These are phyloP conservation scores for Hypoxylon lienhwacheense DNA, from an alignment of 495 filamentous ascomycete genomes.

Conservation along the genomic window DNA sequence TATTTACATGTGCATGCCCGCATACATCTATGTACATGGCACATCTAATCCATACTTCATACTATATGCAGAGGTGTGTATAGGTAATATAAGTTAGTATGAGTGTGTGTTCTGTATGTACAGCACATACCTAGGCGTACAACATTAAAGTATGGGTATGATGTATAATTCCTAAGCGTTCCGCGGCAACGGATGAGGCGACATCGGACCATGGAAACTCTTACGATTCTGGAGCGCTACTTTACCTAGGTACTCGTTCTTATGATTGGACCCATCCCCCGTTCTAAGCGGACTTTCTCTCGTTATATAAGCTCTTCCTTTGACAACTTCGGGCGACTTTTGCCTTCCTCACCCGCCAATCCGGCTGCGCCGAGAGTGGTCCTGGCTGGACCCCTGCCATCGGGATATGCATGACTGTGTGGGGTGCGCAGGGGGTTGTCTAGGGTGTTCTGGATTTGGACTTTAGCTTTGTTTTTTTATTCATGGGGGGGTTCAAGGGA, in stretches of 20 bases:
- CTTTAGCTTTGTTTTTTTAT: slow-evolving; percentile 9
- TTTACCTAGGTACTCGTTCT: not conserved
- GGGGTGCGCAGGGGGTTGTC: slow-evolving; percentile 35
- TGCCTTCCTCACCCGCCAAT: slow-evolving; percentile 29
- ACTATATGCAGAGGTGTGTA: not conserved
- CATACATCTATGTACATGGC: not conserved
- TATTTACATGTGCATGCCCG: slow-evolving; percentile 7
- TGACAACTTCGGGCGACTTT: slow-evolving; percentile 21
- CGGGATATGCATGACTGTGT: slow-evolving; percentile 37
- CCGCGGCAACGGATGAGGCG: slow-evolving; percentile 28
- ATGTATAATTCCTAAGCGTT: slow-evolving; percentile 13
- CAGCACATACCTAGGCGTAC: not conserved
- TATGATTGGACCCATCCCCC: slow-evolving; percentile 20
- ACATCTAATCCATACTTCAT: not conserved
- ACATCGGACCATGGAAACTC: slow-evolving; percentile 29
- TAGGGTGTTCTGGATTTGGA: slow-evolving; percentile 31
- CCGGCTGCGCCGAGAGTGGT: slow-evolving; percentile 18
- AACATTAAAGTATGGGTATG: not conserved
- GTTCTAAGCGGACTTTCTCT: slow-evolving; percentile 23
- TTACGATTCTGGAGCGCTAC: slow-evolving; percentile 21
- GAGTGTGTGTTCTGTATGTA: not conserved
- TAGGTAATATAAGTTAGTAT: too few relatives aligned
- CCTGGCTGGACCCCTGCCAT: slow-evolving; percentile 27
- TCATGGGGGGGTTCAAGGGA: not conserved
- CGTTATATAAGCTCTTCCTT: slow-evolving; percentile 13